Evolutionary conservation across 164 flowering plant genomes (phyloP).

Genomic region (Amborella trichopoda): DNA sequence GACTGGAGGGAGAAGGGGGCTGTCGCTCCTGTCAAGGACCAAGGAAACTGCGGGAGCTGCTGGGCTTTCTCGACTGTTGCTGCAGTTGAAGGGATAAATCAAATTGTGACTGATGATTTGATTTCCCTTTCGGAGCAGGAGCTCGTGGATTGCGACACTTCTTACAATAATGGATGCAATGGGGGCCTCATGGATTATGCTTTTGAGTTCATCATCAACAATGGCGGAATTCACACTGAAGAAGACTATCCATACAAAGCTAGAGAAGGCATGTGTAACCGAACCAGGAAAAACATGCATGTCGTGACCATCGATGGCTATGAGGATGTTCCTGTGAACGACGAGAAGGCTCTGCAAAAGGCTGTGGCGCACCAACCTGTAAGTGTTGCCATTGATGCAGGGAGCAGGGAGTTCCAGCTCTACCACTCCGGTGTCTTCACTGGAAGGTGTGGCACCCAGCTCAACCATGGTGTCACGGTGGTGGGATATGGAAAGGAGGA

Average conservation of each 20-base stretch:
- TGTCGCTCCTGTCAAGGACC: constrained; percentile 64
- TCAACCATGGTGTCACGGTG: constrained; percentile 87
- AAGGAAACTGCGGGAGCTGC: constrained; percentile 55
- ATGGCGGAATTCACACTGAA: constrained; percentile 7
- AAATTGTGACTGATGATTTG: not conserved
- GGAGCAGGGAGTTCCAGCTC: constrained; percentile 66
- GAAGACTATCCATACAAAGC: constrained; percentile 5
- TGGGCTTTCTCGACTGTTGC: constrained; percentile 4
- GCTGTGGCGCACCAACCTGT: constrained; percentile 76
- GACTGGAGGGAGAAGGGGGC: constrained; percentile 89
- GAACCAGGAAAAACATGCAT: constrained; percentile 49
- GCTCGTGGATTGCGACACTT: constrained; percentile 6
- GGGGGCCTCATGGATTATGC: constrained; percentile 5
- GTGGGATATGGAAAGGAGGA: constrained; percentile 87
- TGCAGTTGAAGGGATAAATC: constrained; percentile 4
- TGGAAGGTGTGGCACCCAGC: constrained; percentile 60
- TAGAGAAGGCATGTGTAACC: not conserved
- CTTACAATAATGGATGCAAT: constrained; percentile 5
- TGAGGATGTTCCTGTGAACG: constrained; percentile 62
- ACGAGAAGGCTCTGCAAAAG: constrained; percentile 55
- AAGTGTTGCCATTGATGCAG: constrained; percentile 75
- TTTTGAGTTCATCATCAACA: constrained; percentile 7
- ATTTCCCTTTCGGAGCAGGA: constrained; percentile 9
- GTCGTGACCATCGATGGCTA: constrained; percentile 66
- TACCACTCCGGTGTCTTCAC: constrained; percentile 62